Evolutionary conservation across 169 alveolate genomes (phyloP).

Genomic region (Babesia microti): DNA sequence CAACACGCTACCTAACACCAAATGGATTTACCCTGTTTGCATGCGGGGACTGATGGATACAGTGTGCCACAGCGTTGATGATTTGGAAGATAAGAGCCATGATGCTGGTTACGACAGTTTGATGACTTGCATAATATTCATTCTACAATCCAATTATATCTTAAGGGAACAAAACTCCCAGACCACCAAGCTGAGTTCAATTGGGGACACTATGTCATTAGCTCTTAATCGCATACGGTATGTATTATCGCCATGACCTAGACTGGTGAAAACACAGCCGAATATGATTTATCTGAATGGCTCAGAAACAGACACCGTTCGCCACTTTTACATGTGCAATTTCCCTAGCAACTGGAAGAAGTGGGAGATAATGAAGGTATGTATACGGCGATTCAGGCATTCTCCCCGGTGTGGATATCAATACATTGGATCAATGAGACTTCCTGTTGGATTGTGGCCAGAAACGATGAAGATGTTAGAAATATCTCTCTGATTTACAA

Average conservation of each 20-base stretch:
- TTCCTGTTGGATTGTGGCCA: slow-evolving; percentile 73
- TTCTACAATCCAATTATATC: slow-evolving; percentile 53
- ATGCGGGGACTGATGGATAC: background rate
- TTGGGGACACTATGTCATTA: background rate
- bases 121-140: slow-evolving; percentile 68
- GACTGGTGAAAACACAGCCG: slow-evolving; percentile 74
- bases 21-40: slow-evolving; percentile 8
- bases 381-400: slow-evolving; percentile 10
- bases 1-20: slow-evolving; percentile 8
- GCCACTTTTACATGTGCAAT: slow-evolving; percentile 69
- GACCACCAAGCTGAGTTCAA: background rate
- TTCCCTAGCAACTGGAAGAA: slow-evolving; percentile 70
- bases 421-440: slow-evolving; percentile 61
- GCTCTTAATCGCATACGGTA: slow-evolving; percentile 14
- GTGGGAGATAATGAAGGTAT: slow-evolving; percentile 75
- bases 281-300: slow-evolving; percentile 53
- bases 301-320: slow-evolving; percentile 63
- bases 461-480: slow-evolving; percentile 68
- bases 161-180: slow-evolving; percentile 10
- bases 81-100: slow-evolving; percentile 43
- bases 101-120: slow-evolving; percentile 77
- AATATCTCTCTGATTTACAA: slow-evolving; percentile 60
- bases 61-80: slow-evolving; percentile 3
- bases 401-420: slow-evolving; percentile 75
- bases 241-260: slow-evolving; percentile 40